Evolutionary conservation across 2,329 filamentous ascomycete genomes (phyloP).

Genomic region (Pyrenophora graminea): DNA sequence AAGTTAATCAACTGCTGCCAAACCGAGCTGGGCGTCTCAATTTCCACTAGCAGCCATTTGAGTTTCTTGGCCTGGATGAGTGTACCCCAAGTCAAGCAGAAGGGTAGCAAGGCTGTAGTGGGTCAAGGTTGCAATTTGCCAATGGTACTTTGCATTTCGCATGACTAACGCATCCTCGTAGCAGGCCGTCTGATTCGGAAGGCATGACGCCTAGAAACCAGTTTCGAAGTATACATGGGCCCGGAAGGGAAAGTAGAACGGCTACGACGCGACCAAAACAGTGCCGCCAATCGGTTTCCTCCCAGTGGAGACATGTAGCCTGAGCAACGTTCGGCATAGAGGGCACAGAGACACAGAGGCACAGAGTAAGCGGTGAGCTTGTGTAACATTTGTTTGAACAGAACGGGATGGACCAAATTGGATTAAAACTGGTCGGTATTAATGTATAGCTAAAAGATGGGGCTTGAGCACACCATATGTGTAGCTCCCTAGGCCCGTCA

Average conservation of each 20-base stretch:
- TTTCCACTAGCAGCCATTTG: background rate
- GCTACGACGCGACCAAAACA: background rate
- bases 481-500: no score
- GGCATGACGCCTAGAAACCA: constrained; percentile 7
- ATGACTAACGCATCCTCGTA: constrained; percentile 15
- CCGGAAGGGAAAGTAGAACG: background rate
- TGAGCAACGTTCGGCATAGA: constrained; percentile 23
- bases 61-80: background rate
- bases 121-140: constrained; percentile 13
- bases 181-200: constrained; percentile 1
- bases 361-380: constrained; percentile 32
- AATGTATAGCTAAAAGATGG: background rate
- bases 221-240: background rate
- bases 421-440: background rate
- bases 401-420: background rate
- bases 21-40: background rate
- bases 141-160: constrained; percentile 28
- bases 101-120: background rate
- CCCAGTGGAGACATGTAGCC: constrained; percentile 21
- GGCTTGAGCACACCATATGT: background rate
- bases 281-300: constrained; percentile 30
- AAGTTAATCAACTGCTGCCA: constrained; percentile 14
- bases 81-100: background rate
- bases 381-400: constrained; percentile 17
- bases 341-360: constrained; percentile 18